Evolutionary conservation across 108 stramenopile species (phyloP).

Genomic region (Hondaea fermentalgiana): DNA sequence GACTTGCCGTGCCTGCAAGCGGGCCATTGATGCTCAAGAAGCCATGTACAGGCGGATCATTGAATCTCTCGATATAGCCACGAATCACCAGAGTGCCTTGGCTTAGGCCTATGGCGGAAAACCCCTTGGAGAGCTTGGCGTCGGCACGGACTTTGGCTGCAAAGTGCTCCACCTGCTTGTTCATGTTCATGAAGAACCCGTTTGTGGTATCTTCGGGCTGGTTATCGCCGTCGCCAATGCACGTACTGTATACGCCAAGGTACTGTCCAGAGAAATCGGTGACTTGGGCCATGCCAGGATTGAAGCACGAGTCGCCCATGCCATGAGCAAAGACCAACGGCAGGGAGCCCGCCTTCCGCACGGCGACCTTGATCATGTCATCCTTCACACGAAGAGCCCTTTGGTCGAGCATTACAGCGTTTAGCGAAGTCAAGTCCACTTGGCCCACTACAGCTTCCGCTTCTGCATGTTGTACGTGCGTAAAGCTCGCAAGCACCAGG

Average conservation of each 20-base stretch:
- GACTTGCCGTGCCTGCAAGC: slow-evolving; percentile 59
- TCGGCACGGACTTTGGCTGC: slow-evolving; percentile 44
- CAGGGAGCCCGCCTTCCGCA: background rate
- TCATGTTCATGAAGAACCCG: slow-evolving; percentile 66
- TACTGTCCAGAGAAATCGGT: slow-evolving; percentile 30
- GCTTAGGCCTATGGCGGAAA: slow-evolving; percentile 65
- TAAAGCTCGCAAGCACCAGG: no score
- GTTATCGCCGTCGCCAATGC: slow-evolving; percentile 57
- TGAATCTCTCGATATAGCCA: slow-evolving; percentile 63
- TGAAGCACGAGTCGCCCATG: slow-evolving; percentile 68
- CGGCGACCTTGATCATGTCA: background rate
- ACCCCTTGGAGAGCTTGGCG: slow-evolving; percentile 47
- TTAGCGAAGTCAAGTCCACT: no score
- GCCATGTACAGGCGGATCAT: slow-evolving; percentile 58
- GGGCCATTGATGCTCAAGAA: slow-evolving; percentile 65
- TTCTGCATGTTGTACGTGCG: no score
- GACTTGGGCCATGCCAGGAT: slow-evolving; percentile 57
- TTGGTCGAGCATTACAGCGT: no score
- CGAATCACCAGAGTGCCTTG: slow-evolving; percentile 68
- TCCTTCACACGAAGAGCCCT: no score
- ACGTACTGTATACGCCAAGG: slow-evolving; percentile 46
- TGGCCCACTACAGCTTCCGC: no score
- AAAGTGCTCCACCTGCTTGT: slow-evolving; percentile 47
- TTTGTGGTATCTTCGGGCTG: slow-evolving; percentile 56
- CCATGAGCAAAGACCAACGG: slow-evolving; percentile 20